Percentiles rank a stretch among this genome's conserved stretches.
Evolutionary conservation across 108 stramenopile genomes (phyloP).

Genomic region (Conticribra weissflogii): DNA sequence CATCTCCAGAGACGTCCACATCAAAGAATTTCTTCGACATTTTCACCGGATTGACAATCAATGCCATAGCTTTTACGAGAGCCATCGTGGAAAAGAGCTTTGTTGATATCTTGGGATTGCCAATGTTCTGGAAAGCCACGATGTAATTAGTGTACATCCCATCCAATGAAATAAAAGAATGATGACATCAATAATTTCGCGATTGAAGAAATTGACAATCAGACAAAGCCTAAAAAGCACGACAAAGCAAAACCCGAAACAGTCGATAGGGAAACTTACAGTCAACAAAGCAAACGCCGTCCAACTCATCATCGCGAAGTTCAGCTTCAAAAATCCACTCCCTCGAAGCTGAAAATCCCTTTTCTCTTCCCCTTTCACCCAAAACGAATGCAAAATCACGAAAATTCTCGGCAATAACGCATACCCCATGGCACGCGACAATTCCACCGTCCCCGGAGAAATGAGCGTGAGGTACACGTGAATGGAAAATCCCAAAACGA

Average conservation of each 20-base stretch:
- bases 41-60: constrained; percentile 19
- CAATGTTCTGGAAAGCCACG: background rate
- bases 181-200: background rate
- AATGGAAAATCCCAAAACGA: constrained; percentile 10
- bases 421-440: constrained; percentile 16
- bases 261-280: background rate
- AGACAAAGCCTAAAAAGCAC: too few species aligned
- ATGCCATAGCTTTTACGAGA: constrained; percentile 16
- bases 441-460: background rate
- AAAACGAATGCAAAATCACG: constrained; percentile 6
- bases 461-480: constrained; percentile 8
- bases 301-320: constrained; percentile 23
- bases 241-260: background rate
- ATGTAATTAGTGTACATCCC: background rate
- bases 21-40: constrained; percentile 20
- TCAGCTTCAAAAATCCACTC: constrained; percentile 12
- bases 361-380: background rate
- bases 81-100: constrained; percentile 28
- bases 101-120: constrained; percentile 16
- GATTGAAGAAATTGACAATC: too few species aligned
- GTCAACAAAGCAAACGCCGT: constrained; percentile 26
- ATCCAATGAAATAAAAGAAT: background rate
- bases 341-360: constrained; percentile 16
- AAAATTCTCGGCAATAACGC: constrained; percentile 16
- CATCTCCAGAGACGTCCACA: constrained; percentile 18